Base-by-base conservation (phyloP, 306 rosid species). In the Citrullus mucosospermus region DNA sequence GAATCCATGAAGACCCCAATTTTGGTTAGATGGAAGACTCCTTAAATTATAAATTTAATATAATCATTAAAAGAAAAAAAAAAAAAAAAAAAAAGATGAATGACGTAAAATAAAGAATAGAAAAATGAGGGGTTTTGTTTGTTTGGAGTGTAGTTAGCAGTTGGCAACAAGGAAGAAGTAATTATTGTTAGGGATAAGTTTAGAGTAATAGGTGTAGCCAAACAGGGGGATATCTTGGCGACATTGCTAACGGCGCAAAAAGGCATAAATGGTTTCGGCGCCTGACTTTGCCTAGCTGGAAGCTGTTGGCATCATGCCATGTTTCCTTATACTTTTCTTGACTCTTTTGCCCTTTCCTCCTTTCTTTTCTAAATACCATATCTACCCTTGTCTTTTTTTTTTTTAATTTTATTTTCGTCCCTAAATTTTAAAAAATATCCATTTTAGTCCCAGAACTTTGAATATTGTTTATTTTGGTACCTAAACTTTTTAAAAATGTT, bases 291-390 rank as follows among this genome's bases (percentile, higher is more conserved):
- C 78, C 54, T 48, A 58, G 82, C 61, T 63, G 86, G 80, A 51
- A 78, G 58, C 15, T 18, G 76, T 78, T 77, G 80, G 84, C 83
- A 77, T 32, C 36, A 32, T 32, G 36, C 36, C 36, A 32, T 78
- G 25, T 82, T 34, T 79, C 82, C 82, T 78, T 62, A 73, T 84
- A 73, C 56, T 70, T 63, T 78, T 57, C 15, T 28, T 62, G 62
- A 81, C 82, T 56, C 2, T 81, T 84, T 81, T 84, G 63, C 63
- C 86, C 86, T 58, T 58, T 48, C 4, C 62, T 22, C 62, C 22
- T 79, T 9, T 50, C 78, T 54, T 8, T 30, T 5, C 8, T 18
- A 51, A 55, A 41, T 77, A 36, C 44, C 80, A 16, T 30, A 9
- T 80, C 56, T 71, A 58, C 59, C 70, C 68, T 44, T 69, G 0